A percentile compares a stretch with the other conserved stretches of the same genome.
Conservation (phyloP, 257 asterid genomes). For the Eucommia ulmoides region DNA sequence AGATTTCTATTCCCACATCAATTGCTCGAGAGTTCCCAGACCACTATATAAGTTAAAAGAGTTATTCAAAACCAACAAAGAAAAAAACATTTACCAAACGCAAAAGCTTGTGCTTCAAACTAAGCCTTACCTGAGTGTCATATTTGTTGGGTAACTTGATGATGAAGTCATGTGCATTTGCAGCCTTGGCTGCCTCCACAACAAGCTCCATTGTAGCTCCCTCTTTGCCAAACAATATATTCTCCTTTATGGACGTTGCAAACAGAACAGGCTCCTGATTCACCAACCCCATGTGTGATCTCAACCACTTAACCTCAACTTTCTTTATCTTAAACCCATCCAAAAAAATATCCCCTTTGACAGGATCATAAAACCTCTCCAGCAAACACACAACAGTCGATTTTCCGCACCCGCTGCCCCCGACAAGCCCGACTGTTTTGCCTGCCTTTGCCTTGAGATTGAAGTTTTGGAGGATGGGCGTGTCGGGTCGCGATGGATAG, state of each 20-base stretch:
- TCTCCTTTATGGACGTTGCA: conserved; percentile 1
- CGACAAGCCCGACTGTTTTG: background rate
- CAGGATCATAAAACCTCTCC: background rate
- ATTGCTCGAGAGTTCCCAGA: too few species aligned
- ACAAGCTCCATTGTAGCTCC: conserved; percentile 42
- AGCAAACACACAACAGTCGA: background rate
- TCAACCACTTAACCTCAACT: background rate
- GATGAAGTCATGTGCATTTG: conserved; percentile 70
- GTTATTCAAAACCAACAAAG: too few species aligned
- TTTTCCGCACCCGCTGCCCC: background rate
- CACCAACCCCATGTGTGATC: background rate
- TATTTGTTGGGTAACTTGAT: conserved; percentile 43
- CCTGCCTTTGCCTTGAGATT: conserved; percentile 24
- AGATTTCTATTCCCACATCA: too few species aligned
- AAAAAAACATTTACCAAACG: too few species aligned
- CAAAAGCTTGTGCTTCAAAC: background rate
- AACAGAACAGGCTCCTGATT: background rate
- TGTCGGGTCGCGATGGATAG: conserved; percentile 55
- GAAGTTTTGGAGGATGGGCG: conserved; percentile 40
- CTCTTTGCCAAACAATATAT: background rate
- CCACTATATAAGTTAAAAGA: too few species aligned
- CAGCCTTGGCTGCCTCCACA: conserved; percentile 40
- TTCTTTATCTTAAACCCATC: background rate
- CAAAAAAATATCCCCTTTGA: background rate
- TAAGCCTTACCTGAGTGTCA: conserved; percentile 42